Percentiles rank a stretch among this genome's conserved stretches.
phyloP scores from a whole-genome alignment of 768 basidiomycete species.

The Epithele typhae region DNA sequence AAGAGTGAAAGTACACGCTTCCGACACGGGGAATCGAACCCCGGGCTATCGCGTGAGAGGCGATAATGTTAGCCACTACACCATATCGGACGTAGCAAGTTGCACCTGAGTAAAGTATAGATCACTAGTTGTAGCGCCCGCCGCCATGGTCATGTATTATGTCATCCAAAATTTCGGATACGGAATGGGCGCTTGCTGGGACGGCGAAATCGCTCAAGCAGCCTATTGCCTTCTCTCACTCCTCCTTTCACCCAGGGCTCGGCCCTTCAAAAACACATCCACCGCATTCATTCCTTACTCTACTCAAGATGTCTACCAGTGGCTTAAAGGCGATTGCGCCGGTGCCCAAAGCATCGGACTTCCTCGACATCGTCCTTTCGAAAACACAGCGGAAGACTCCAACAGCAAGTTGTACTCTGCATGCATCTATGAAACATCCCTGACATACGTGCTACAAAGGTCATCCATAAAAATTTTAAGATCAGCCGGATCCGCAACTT shows the following conservation, averaged over 20 bases:
- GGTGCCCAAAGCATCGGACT: conserved; percentile 95
- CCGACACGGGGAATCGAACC: no score
- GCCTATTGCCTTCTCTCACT: not conserved
- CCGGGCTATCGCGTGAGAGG: no score
- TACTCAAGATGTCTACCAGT: conserved; percentile 66
- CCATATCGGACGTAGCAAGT: no score
- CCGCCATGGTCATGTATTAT: no score
- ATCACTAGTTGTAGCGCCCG: no score
- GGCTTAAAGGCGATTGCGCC: conserved; percentile 96
- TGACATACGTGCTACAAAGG: conserved; percentile 40
- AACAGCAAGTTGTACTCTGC: conserved; percentile 50
- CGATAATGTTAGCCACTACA: no score
- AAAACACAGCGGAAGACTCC: conserved; percentile 98
- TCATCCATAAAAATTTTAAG: conserved; percentile 99
- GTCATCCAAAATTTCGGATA: conserved; percentile 17
- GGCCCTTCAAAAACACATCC: no score
- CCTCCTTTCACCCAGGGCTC: not conserved
- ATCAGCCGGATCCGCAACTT: conserved; percentile 97
- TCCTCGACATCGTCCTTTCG: conserved; percentile 89
- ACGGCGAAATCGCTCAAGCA: not conserved
- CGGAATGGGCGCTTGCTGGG: not conserved
- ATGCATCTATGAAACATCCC: not conserved
- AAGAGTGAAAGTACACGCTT: no score
- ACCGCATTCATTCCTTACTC: not conserved
- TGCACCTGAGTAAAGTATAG: no score